These are phyloP conservation scores for Taphrina deformans DNA, from an alignment of 1,139 yeast genomes.

Conservation along the genomic window DNA sequence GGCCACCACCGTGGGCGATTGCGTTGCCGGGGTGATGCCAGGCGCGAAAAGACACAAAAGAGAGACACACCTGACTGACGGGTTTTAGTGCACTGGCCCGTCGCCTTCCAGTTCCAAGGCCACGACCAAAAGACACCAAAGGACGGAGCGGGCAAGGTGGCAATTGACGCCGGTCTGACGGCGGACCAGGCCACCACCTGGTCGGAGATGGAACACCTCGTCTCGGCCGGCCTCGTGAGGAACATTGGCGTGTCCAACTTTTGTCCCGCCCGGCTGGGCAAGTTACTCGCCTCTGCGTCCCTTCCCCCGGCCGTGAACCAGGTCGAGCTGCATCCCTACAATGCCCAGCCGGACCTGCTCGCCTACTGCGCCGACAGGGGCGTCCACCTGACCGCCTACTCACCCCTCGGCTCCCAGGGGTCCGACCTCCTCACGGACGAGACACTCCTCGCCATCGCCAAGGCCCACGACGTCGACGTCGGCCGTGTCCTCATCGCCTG, in stretches of 20 bases:
- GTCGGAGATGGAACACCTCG: conserved; percentile 68
- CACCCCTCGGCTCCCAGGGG: conserved; percentile 32
- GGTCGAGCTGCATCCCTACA: conserved; percentile 58
- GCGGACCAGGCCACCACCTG: conserved; percentile 47
- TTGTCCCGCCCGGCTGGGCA: conserved; percentile 70
- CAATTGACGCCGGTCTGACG: conserved; percentile 16
- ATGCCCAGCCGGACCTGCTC: conserved; percentile 36
- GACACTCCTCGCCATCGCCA: conserved; percentile 56
- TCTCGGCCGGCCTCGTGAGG: conserved; percentile 54
- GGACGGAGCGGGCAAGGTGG: conserved; percentile 18
- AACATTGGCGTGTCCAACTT: conserved; percentile 83
- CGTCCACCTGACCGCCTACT: conserved; percentile 40
- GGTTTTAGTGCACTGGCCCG: conserved; percentile 30
- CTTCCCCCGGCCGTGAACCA: conserved; percentile 80
- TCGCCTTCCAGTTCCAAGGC: conserved; percentile 24
- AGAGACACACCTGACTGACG: no score
- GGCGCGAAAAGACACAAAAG: no score
- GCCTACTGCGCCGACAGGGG: conserved; percentile 33
- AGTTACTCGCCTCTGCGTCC: conserved; percentile 61
- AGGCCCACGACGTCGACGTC: conserved; percentile 52
- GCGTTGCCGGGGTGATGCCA: no score
- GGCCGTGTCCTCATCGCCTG: conserved; percentile 74
- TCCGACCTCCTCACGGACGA: conserved; percentile 50
- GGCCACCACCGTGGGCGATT: no score
- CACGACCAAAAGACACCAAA: conserved; percentile 13